Conservation (phyloP, 2,329 filamentous ascomycete genomes). For the Sclerotinia nivalis region DNA sequence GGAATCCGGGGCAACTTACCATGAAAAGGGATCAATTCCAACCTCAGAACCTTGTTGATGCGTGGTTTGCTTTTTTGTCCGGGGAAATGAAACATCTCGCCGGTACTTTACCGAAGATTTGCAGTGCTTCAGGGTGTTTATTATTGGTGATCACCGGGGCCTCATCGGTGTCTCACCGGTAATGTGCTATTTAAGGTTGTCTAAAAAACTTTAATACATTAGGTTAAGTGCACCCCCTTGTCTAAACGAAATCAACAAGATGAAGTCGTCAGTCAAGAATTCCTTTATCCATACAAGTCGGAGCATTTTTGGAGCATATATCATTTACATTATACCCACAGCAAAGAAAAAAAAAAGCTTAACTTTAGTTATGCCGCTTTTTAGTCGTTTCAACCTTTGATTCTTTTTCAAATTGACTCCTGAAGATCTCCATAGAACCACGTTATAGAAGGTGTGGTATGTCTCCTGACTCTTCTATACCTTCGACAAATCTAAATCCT, state of each 20-base stretch:
- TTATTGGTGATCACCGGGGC: not conserved
- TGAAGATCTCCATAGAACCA: conserved; percentile 17
- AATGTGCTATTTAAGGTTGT: not conserved
- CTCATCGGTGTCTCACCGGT: not conserved
- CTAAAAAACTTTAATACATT: not conserved
- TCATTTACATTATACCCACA: conserved; percentile 9
- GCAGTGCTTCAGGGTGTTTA: not conserved
- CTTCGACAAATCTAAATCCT: not conserved
- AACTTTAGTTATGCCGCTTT: not conserved
- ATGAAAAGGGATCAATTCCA: not conserved
- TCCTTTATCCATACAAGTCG: not conserved
- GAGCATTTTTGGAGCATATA: not conserved
- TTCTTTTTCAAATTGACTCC: not conserved
- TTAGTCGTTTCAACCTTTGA: not conserved
- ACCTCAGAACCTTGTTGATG: not conserved
- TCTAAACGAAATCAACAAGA: not conserved
- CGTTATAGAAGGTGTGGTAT: conserved; percentile 14
- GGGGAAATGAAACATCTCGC: conserved; percentile 16
- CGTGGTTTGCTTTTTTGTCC: not conserved
- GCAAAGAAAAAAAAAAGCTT: conserved; percentile 5
- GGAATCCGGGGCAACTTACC: not conserved
- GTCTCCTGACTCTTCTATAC: not conserved
- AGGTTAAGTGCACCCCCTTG: not conserved
- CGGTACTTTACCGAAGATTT: conserved; percentile 8
- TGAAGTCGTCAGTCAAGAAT: not conserved